Percentiles rank a stretch among this genome's conserved stretches.
These are phyloP conservation scores for Emericellopsis cladophorae DNA, from an alignment of 2,329 filamentous ascomycete genomes.

Conservation along the genomic window DNA sequence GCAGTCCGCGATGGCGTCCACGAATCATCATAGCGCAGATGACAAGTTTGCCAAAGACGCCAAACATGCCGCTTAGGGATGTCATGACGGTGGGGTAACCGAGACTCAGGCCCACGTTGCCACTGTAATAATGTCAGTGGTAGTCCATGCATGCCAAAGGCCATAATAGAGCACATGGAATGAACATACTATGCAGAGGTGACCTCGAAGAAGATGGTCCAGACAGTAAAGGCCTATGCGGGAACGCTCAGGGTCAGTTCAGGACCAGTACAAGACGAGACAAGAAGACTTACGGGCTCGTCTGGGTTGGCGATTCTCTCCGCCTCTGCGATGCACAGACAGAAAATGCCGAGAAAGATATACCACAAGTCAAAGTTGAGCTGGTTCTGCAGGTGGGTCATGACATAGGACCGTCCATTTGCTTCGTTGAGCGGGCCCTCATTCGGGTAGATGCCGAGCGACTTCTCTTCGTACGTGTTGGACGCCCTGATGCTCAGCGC, in stretches of 20 bases:
- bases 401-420: constrained; percentile 11
- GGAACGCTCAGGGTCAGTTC: background rate
- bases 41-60: constrained; percentile 19
- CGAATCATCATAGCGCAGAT: constrained; percentile 25
- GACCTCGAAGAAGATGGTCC: constrained; percentile 4
- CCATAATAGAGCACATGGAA: background rate
- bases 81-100: constrained; percentile 15
- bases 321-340: constrained; percentile 14
- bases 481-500: constrained; percentile 48
- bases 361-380: constrained; percentile 28
- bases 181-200: constrained; percentile 5
- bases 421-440: constrained; percentile 8
- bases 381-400: constrained; percentile 22
- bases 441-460: constrained; percentile 43
- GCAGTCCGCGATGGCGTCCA: constrained; percentile 20
- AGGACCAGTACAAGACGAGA: no score
- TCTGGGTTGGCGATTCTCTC: constrained; percentile 3
- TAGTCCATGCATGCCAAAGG: no score
- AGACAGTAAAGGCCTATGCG: constrained; percentile 3
- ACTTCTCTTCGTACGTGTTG: constrained; percentile 50
- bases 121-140: constrained; percentile 8
- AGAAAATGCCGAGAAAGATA: constrained; percentile 23
- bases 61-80: constrained; percentile 17
- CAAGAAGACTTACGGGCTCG: background rate
- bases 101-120: constrained; percentile 21